Base-by-base conservation (phyloP, 2,329 filamentous ascomycete species). In the Pyrenophora teres region DNA sequence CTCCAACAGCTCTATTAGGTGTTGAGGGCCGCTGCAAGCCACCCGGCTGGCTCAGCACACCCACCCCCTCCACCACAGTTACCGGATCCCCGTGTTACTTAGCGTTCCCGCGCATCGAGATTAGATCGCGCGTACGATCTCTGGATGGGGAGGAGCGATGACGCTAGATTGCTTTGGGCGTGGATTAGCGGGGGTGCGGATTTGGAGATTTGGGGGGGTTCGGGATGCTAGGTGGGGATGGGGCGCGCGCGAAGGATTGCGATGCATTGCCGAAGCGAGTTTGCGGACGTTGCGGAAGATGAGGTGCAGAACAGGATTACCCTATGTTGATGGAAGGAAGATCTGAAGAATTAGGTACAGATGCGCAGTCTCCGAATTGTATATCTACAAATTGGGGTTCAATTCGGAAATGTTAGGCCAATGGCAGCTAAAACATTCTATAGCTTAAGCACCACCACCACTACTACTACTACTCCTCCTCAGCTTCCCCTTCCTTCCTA, bases 1-100 rank as follows among this genome's bases (percentile, higher is more conserved):
- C 35, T 59, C 10, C 21, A 59, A 42, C 13, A 41, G 57, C 57
- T 56, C 19, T 15, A 39, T 52, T 13, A 46, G 49, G 49, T 58
- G 49, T 56, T 47, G 52, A 49, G 53, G 53, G 48, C 30, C 15
- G 21, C 12, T 25, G 44, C 31, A 9, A 32, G 32, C 45, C 49
- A 48, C 38, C 38, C 39, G 44, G 27, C 27, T 25, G 23, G 7
- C 23, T 6, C 23, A 25, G 23, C 19, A 37, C 31, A 21, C 5
- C 19, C 19, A 21, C 15, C 7, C 7, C 35, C 35, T n/a, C 43
- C 36, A 12, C 4, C 25, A n/a, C 27, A 31, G 18, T 21, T 21
- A 21, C 13, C 16, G 44, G 25, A 40, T 31, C 44, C 31, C 43
- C 25, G 25, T 35, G 44, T 21, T 21, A 21, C 19, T 2, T 32